Base-by-base conservation (phyloP, 148 eudicot genomes). In the Rhododendron mucronatum region DNA sequence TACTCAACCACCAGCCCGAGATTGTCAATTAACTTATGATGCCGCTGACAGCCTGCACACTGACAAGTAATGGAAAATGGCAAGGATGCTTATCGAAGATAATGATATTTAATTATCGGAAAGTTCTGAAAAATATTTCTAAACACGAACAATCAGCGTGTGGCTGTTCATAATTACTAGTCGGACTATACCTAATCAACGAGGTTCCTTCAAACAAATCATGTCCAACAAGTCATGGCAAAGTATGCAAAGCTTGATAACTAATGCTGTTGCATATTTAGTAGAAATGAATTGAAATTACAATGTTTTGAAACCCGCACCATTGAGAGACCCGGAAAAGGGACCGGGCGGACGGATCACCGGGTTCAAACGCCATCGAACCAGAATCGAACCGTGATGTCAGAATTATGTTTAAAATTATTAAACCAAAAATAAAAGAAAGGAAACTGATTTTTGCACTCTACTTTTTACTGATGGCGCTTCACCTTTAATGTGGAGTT, bases 11-110 rank as follows among this genome's bases (percentile, higher is more conserved):
- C 97, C 85, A 95, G 96, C 57, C 92, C 90, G 78, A 95, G 94
- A 89, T 95, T 97, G 93, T 97, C 99, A 39, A 97, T 92, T 84
- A 97, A 87, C 90, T 93, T 91, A 90, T 97, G 99, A 92, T 95
- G 93, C 89, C 89, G 88, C 59, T 90, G 91, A 91, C 98, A 97
- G 48, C 99, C 99, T 92, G 99, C 86, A 84, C 98, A 97, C 99
- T 97, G 89, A 77, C 33, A 47, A 88, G 57, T 47, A 83, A 18
- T 21, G 26, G 23, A n/a, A 85, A 78, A 84, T 83, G 39, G 84
- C 53, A n/a, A 85, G 63, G 20, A 69, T 45, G 11, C 83, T 61
- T 23, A 76, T 20, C 44, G 44, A 41, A 12, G 75, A 50, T 74
- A 35, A 11, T 7, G 12, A 83, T 47, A 83, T 26, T 73, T 26